phyloP scores from a whole-genome alignment of 2,329 filamentous ascomycete species.

The Aureobasidium sp. region DNA sequence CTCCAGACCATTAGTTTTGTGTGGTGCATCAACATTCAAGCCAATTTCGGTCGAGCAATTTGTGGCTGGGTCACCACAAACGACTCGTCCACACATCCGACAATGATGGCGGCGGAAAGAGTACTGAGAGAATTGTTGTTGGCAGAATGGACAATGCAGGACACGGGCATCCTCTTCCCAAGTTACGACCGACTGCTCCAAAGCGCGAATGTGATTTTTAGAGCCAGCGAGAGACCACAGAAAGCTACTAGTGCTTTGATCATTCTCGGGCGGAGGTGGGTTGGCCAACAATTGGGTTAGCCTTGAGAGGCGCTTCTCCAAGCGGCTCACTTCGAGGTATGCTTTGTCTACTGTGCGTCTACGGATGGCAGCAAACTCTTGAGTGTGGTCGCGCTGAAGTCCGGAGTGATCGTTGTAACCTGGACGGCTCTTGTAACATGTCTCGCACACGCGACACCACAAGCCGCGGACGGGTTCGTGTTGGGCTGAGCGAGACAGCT shows the following conservation, averaged over 20 bases:
- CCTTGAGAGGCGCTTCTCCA: constrained; percentile 88
- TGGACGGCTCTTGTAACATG: constrained; percentile 94
- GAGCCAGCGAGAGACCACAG: constrained; percentile 49
- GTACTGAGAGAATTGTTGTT: constrained; percentile 91
- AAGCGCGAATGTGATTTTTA: constrained; percentile 61
- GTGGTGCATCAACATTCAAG: constrained; percentile 59
- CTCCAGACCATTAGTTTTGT: constrained; percentile 30
- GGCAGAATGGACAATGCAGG: constrained; percentile 79
- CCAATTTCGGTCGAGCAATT: constrained; percentile 78
- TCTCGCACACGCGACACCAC: constrained; percentile 95
- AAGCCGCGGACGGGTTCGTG: constrained; percentile 85
- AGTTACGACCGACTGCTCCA: constrained; percentile 87
- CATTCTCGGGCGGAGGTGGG: constrained; percentile 58
- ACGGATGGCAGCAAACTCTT: constrained; percentile 62
- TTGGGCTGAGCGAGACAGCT: constrained; percentile 77
- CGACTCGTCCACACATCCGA: constrained; percentile 83
- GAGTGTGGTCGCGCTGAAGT: constrained; percentile 62
- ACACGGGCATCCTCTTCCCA: constrained; percentile 92
- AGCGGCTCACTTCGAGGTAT: constrained; percentile 75
- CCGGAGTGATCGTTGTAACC: constrained; percentile 77
- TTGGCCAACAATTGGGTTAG: constrained; percentile 77
- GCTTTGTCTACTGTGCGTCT: constrained; percentile 75
- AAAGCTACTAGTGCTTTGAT: constrained; percentile 41
- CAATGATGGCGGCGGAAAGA: constrained; percentile 92
- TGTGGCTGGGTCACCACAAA: constrained; percentile 82